phyloP scores from a whole-genome alignment of 768 basidiomycete species.

The Tulasnella sp. region DNA sequence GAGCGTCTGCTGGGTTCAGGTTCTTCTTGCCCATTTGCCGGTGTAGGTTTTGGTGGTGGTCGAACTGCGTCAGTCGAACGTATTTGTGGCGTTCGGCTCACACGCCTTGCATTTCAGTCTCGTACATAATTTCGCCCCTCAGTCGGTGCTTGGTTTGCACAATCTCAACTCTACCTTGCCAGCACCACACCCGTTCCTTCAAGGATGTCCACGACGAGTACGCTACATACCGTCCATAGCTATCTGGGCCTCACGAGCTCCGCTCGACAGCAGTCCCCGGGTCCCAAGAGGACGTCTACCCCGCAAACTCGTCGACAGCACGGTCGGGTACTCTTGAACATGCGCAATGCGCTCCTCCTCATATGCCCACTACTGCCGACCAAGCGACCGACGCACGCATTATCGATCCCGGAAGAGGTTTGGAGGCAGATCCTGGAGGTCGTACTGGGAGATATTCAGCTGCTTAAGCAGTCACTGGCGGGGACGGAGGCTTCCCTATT shows the following conservation, averaged over 20 bases:
- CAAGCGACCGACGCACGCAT: slow-evolving; percentile 8
- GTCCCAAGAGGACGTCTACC: background rate
- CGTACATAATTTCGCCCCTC: background rate
- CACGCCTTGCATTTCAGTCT: background rate
- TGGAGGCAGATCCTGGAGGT: slow-evolving; percentile 13
- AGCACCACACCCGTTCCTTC: background rate
- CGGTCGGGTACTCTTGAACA: background rate
- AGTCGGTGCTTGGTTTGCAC: background rate
- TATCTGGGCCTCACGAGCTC: background rate
- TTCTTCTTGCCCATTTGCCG: slow-evolving; percentile 35
- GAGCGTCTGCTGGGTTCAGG: slow-evolving; percentile 90
- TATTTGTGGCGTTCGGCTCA: background rate
- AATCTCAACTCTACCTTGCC: background rate
- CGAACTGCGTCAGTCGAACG: background rate
- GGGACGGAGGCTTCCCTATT: background rate
- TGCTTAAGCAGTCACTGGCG: background rate
- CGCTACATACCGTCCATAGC: background rate
- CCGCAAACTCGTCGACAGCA: background rate
- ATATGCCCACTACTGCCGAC: slow-evolving; percentile 6
- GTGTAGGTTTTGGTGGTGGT: background rate
- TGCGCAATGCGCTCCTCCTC: background rate
- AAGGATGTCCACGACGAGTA: background rate
- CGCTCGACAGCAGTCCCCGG: background rate
- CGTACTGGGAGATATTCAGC: background rate
- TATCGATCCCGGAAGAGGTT: slow-evolving; percentile 14